Conservation (phyloP, 257 asterid species). For the Nicotiana attenuata region DNA sequence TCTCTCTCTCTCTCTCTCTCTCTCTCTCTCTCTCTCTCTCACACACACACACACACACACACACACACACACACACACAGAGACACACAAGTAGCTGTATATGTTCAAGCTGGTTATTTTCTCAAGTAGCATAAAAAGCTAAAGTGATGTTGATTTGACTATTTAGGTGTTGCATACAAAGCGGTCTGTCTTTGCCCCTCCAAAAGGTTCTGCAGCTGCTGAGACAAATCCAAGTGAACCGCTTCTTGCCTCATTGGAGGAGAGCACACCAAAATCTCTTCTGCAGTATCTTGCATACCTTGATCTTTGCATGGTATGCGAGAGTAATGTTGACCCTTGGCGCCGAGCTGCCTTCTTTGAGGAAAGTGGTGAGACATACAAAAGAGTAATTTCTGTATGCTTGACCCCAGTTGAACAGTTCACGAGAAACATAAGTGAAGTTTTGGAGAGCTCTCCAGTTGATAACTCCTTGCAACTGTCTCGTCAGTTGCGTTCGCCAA, state of each 20-base stretch:
- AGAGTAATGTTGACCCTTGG: conserved; percentile 89
- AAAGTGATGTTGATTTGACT: conserved; percentile 12
- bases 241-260: conserved; percentile 71
- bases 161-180: conserved; percentile 75
- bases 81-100: neutral
- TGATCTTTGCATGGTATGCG: conserved; percentile 90
- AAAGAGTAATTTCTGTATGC: conserved; percentile 65
- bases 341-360: conserved; percentile 98
- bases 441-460: conserved; percentile 56
- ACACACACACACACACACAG: neutral
- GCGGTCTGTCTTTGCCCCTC: conserved; percentile 84
- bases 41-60: neutral
- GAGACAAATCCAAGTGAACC: conserved; percentile 91
- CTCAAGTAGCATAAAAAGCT: neutral
- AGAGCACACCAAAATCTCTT: conserved; percentile 75
- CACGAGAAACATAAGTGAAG: conserved; percentile 51
- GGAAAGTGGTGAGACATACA: conserved; percentile 88
- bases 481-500: conserved; percentile 59
- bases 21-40: neutral
- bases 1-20: neutral
- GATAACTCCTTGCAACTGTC: conserved; percentile 60
- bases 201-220: conserved; percentile 98
- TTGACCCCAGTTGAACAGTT: conserved; percentile 70
- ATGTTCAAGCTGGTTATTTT: conserved; percentile 5
- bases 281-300: conserved; percentile 87